A percentile compares a stretch with the other conserved stretches of the same genome.
Conservation (phyloP, 2,329 filamentous ascomycete species). For the Orbilia oligospora region DNA sequence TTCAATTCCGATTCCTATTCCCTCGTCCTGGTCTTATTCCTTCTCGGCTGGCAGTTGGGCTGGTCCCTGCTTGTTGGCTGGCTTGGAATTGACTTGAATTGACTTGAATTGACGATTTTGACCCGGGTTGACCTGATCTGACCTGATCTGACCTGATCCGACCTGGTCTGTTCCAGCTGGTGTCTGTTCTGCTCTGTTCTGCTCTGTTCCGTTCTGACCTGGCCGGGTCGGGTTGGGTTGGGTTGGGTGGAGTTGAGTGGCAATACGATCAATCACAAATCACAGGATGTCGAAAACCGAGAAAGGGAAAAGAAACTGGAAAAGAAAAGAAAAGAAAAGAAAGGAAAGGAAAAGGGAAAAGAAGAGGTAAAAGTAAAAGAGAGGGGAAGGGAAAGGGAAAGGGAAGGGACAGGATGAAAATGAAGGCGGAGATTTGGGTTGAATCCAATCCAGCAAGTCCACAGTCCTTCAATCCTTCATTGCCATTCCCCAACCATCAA, state of each 20-base stretch:
- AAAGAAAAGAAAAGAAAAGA: too few species aligned
- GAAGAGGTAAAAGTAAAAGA: too few species aligned
- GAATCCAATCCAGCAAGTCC: slow-evolving; percentile 40
- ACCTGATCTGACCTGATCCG: not conserved
- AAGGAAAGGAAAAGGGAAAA: too few species aligned
- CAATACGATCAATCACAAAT: not conserved
- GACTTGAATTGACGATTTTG: not conserved
- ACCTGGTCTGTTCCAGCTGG: too few species aligned
- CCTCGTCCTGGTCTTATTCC: too few species aligned
- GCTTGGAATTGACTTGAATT: too few species aligned
- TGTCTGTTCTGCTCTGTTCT: not conserved
- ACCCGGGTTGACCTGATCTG: not conserved
- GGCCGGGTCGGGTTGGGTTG: not conserved
- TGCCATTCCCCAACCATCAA: too few species aligned
- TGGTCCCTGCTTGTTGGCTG: too few species aligned
- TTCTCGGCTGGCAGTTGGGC: too few species aligned
- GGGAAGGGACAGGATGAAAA: too few species aligned
- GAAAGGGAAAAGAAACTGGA: not conserved
- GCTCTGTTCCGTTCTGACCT: not conserved
- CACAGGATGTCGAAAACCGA: too few species aligned
- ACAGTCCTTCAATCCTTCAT: not conserved
- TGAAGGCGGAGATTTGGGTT: slow-evolving; percentile 1
- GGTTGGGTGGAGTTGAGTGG: not conserved
- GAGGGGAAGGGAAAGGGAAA: not conserved
- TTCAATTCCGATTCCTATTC: too few species aligned